These are phyloP conservation scores for Botrytis hyacinthi DNA, from an alignment of 2,329 filamentous ascomycete genomes.

Conservation along the genomic window DNA sequence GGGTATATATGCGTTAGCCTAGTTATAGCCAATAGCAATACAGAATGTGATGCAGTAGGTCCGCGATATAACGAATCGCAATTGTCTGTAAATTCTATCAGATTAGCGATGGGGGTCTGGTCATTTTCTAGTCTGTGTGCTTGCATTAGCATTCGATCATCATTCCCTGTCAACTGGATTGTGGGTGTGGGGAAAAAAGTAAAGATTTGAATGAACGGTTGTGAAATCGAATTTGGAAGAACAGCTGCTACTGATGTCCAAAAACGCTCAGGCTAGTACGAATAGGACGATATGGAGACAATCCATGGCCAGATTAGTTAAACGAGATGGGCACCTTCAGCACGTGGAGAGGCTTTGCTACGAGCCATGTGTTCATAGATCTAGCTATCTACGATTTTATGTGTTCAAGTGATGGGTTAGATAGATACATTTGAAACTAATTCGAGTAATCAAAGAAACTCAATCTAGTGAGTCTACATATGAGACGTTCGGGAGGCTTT, in stretches of 20 bases:
- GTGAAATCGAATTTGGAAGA: slow-evolving; percentile 24
- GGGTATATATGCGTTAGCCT: background rate
- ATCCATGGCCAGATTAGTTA: background rate
- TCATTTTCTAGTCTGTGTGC: slow-evolving; percentile 30
- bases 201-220: slow-evolving; percentile 16
- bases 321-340: background rate
- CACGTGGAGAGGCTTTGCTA: background rate
- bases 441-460: background rate
- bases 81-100: slow-evolving; percentile 22
- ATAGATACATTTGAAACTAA: background rate
- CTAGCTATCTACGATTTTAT: background rate
- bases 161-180: background rate
- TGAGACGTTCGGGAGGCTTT: background rate
- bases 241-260: background rate
- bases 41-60: background rate
- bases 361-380: slow-evolving; percentile 6
- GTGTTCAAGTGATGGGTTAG: slow-evolving; percentile 8
- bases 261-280: slow-evolving; percentile 1
- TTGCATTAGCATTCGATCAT: slow-evolving; percentile 26
- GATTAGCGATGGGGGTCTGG: slow-evolving; percentile 31
- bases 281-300: background rate
- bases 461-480: background rate
- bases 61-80: background rate
- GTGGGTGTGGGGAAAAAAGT: background rate
- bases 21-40: slow-evolving; percentile 5